Percentiles rank a stretch among this genome's conserved stretches.
Evolutionary conservation across 306 rosid species (phyloP).

Genomic region (Casuarina glauca): DNA sequence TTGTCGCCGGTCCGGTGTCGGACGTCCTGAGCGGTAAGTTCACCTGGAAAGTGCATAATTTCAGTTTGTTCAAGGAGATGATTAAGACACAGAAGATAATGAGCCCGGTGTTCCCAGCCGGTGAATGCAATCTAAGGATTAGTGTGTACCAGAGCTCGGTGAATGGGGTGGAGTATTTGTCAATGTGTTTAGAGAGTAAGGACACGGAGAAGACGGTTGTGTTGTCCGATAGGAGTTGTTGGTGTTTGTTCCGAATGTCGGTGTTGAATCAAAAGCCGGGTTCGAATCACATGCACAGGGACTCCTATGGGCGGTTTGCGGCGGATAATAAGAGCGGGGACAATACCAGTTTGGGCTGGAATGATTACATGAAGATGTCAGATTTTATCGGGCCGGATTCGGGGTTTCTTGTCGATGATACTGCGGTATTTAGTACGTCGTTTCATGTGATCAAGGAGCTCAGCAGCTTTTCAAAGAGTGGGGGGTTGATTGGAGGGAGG

Average conservation of each 20-base stretch:
- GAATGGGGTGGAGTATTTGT: constrained; percentile 80
- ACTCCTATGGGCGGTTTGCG: constrained; percentile 93
- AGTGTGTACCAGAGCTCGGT: constrained; percentile 98
- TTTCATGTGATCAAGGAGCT: constrained; percentile 96
- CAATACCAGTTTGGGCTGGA: constrained; percentile 99
- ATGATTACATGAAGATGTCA: constrained; percentile 95
- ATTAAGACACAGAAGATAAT: constrained; percentile 95
- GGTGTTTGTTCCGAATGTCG: constrained; percentile 98
- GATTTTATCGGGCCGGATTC: constrained; percentile 83
- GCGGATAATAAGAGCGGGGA: constrained; percentile 98
- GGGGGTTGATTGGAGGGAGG: constrained; percentile 68
- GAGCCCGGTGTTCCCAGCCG: constrained; percentile 98
- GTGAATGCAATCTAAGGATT: constrained; percentile 98
- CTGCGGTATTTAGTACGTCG: constrained; percentile 87
- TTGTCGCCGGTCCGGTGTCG: constrained; percentile 59
- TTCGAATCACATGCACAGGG: constrained; percentile 94
- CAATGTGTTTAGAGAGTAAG: constrained; percentile 99
- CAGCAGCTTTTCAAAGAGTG: constrained; percentile 89
- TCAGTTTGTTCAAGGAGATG: constrained; percentile 90
- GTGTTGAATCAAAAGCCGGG: constrained; percentile 93
- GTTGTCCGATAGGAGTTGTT: constrained; percentile 95
- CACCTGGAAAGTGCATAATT: constrained; percentile 98
- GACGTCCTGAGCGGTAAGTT: constrained; percentile 93
- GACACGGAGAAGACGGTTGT: constrained; percentile 83
- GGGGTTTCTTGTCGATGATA: constrained; percentile 80